Evolutionary conservation across 2,329 filamentous ascomycete species (phyloP).

Genomic region (Calonectria pteridis): DNA sequence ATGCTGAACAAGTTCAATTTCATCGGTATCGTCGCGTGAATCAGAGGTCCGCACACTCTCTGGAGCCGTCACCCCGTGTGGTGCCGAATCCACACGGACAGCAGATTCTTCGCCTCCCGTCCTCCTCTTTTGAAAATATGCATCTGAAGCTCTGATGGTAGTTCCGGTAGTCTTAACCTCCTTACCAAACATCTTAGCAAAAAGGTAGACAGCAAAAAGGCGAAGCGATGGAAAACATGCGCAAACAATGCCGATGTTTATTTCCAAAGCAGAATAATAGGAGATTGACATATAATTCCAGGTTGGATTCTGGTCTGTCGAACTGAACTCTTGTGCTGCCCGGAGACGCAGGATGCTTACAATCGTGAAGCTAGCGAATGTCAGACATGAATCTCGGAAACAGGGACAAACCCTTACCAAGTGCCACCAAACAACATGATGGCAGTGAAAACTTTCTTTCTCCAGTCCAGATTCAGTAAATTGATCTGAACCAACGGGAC

Average conservation of each 20-base stretch:
- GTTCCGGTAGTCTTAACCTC: neutral
- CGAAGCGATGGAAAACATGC: neutral
- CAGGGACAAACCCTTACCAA: neutral
- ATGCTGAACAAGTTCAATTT: neutral
- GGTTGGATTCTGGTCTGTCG: neutral
- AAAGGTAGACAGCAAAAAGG: neutral
- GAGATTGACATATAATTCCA: conserved; percentile 7
- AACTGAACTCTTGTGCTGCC: neutral
- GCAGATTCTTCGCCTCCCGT: neutral
- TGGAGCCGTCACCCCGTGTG: neutral
- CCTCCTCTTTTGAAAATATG: neutral
- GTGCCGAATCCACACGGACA: neutral
- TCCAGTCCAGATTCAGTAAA: neutral
- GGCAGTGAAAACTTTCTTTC: neutral
- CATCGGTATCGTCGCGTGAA: neutral
- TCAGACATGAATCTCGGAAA: neutral
- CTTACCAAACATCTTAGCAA: neutral
- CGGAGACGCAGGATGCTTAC: neutral
- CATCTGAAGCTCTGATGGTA: neutral
- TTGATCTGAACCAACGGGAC: neutral
- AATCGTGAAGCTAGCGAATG: neutral
- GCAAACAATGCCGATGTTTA: neutral
- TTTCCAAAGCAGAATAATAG: neutral
- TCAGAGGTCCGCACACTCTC: neutral
- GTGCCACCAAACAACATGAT: neutral